Conservation (phyloP, 2,329 filamentous ascomycete genomes). For the Tothia fuscella region DNA sequence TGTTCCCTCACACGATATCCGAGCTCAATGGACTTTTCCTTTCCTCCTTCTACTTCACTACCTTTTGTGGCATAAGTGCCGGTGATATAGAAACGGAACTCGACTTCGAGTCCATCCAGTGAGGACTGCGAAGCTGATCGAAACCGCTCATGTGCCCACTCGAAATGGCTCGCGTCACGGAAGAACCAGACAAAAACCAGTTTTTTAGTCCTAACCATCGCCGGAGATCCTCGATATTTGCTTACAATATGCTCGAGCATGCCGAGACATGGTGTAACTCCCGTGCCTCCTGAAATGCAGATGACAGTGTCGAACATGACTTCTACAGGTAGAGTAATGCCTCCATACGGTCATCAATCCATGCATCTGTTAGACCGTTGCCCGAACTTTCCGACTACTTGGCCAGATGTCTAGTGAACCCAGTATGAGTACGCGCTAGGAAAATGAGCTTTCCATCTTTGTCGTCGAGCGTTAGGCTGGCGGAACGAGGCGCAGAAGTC, state of each 20-base stretch:
- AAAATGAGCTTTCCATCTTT: slow-evolving; percentile 46
- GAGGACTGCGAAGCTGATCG: not conserved
- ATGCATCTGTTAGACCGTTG: slow-evolving; percentile 62
- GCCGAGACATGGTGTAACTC: not conserved
- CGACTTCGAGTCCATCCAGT: not conserved
- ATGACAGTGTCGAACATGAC: not conserved
- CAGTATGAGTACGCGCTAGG: slow-evolving; percentile 70
- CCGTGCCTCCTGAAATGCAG: not conserved
- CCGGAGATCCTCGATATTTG: not conserved
- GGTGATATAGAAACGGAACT: not conserved
- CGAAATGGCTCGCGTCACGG: not conserved
- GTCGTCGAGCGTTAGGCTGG: no score
- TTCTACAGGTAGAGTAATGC: slow-evolving; percentile 40
- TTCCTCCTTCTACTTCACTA: no score
- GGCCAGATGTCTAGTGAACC: slow-evolving; percentile 76
- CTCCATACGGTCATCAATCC: slow-evolving; percentile 87
- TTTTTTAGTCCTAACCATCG: no score
- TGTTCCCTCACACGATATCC: no score
- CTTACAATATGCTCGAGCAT: not conserved
- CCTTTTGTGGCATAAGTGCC: not conserved
- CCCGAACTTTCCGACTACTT: slow-evolving; percentile 44
- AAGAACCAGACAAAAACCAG: not conserved
- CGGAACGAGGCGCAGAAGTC: slow-evolving; percentile 59
- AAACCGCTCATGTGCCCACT: not conserved
- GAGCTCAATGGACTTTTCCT: no score